A percentile compares a stretch with the other conserved stretches of the same genome.
Conservation (phyloP, 176 grass and related monocot genomes). For the Puya raimondii region DNA sequence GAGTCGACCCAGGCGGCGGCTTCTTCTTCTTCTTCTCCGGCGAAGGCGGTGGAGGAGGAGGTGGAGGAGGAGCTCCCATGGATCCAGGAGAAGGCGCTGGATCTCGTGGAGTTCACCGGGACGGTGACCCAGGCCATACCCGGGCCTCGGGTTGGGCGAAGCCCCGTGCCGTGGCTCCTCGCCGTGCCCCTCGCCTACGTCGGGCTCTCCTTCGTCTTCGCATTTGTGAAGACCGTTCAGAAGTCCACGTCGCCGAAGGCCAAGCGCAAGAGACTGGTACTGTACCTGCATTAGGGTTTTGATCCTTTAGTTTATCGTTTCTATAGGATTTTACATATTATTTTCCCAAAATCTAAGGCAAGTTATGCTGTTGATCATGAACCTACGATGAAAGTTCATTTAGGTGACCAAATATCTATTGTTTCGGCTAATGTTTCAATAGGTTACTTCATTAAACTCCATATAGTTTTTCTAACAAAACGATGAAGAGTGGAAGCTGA, state of each 20-base stretch:
- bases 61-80: slow-evolving; percentile 93
- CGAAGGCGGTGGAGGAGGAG: slow-evolving; percentile 29
- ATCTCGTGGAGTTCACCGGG: slow-evolving; percentile 96
- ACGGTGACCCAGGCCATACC: slow-evolving; percentile 91
- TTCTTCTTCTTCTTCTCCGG: neutral
- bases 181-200: slow-evolving; percentile 67
- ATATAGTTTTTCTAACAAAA: too few relatives aligned
- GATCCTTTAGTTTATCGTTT: neutral
- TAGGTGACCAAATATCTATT: too few relatives aligned
- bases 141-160: slow-evolving; percentile 66
- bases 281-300: neutral
- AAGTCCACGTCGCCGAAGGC: slow-evolving; percentile 77
- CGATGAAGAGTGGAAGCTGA: too few relatives aligned
- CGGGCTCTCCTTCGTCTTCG: slow-evolving; percentile 56
- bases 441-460: too few relatives aligned
- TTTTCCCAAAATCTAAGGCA: too few relatives aligned
- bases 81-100: slow-evolving; percentile 97
- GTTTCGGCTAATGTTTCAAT: too few relatives aligned
- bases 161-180: slow-evolving; percentile 69
- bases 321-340: too few relatives aligned
- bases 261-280: slow-evolving; percentile 71
- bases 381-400: too few relatives aligned
- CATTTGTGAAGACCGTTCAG: slow-evolving; percentile 49
- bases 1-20: neutral
- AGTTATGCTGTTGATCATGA: too few relatives aligned